Conservation (phyloP, 441 rosid species). For the Adansonia rubrostipa region DNA sequence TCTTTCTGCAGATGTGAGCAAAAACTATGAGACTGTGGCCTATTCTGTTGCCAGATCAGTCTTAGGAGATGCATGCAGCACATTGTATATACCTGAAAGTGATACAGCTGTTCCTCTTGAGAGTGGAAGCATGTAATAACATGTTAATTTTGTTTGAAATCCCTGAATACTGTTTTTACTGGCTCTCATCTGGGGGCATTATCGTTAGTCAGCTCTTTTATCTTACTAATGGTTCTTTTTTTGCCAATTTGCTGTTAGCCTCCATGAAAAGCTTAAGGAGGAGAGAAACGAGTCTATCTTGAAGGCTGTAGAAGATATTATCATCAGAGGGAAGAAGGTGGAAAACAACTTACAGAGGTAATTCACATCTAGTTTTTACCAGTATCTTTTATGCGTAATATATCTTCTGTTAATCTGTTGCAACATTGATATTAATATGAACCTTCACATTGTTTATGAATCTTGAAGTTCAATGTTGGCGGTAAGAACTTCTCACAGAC, state of each 20-base stretch:
- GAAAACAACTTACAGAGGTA: slow-evolving; percentile 68
- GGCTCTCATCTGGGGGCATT: neutral
- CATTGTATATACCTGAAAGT: slow-evolving; percentile 38
- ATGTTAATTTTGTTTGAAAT: slow-evolving; percentile 18
- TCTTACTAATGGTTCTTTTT: neutral
- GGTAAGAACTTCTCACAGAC: neutral
- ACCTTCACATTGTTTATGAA: neutral
- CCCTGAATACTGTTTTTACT: slow-evolving; percentile 15
- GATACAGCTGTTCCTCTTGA: slow-evolving; percentile 36
- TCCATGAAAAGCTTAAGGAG: slow-evolving; percentile 42
- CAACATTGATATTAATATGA: neutral
- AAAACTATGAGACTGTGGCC: slow-evolving; percentile 56
- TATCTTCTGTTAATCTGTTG: neutral
- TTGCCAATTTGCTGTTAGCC: slow-evolving; percentile 40
- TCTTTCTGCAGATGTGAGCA: slow-evolving; percentile 51
- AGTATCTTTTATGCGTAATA: neutral
- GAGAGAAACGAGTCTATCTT: slow-evolving; percentile 46
- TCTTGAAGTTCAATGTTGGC: slow-evolving; percentile 4
- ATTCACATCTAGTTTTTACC: neutral
- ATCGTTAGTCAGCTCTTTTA: neutral
- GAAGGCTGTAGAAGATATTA: slow-evolving; percentile 61
- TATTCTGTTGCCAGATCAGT: slow-evolving; percentile 60
- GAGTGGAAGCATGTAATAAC: slow-evolving; percentile 57
- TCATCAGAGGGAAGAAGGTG: slow-evolving; percentile 56
- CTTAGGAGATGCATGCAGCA: slow-evolving; percentile 72